Evolutionary conservation across 768 basidiomycete genomes (phyloP), one percentile per base, ranked within the genome.

Genomic region (Daedaleopsis sinensis): DNA sequence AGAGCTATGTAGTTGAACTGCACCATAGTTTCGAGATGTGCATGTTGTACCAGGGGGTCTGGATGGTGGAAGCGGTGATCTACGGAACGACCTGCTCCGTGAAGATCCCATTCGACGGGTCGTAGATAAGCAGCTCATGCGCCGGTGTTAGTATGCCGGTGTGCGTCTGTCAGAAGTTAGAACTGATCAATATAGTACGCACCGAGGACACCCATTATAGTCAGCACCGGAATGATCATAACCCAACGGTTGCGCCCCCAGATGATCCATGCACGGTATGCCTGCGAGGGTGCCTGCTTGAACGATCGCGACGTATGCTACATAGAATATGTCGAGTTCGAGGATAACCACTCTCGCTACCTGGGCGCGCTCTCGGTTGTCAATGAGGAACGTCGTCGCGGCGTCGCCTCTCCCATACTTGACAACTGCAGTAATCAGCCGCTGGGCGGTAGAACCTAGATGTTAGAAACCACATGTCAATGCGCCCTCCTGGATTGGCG

Each of bases 261-360:
- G 2, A 49, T 21, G 19, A 49, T 4, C 47, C 47, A 49, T 49
- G 23, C 23, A 13, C 47, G 23, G 10, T 49, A 49, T 21, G 47
- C 23, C 47, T 49, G 39, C 7, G 47, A 32, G 27, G 7, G 7
- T 32, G 7, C 7, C 27, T 24, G 9, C 12, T 27, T 24, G 4
- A 32, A 32, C 27, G 8, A 24, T 11, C 19, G n/a, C 23, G 21
- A 24, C 23, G 19, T 23, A 21, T 49, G 27, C 57, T 13, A 38
- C 57, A 4, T 43, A 3, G 1, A 58, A 39, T 49, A 58, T 52
- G 18, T 58, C 55, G 16, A 56, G 32, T 19, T 47, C 46, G n/a
- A 56, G 19, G 13, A 56, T 11, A 1, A 44, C 55, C 11, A 46
- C 47, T 37, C 46, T 47, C 5, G 39, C 55, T 18, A 56, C 35